Percentiles rank a stretch among this genome's conserved stretches.
Conservation (phyloP, 1,139 yeast genomes). For the Geotrichum histeridarum region DNA sequence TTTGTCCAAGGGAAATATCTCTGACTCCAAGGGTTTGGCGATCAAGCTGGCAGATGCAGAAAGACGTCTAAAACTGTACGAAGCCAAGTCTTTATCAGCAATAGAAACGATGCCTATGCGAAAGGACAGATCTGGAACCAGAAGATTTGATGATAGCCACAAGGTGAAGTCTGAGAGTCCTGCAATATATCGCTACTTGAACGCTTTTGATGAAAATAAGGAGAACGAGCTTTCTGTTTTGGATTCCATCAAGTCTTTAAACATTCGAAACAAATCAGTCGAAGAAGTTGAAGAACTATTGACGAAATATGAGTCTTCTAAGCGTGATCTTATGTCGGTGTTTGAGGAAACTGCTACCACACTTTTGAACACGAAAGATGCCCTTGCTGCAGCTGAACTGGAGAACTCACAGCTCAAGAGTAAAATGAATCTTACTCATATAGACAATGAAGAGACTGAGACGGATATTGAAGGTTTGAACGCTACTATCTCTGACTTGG, state of each 20-base stretch:
- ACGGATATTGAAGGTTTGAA: slow-evolving; percentile 23
- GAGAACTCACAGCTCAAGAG: slow-evolving; percentile 53
- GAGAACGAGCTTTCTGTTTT: slow-evolving; percentile 14
- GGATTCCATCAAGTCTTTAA: slow-evolving; percentile 21
- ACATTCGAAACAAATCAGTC: slow-evolving; percentile 24
- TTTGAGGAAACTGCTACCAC: slow-evolving; percentile 55
- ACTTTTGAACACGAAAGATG: slow-evolving; percentile 49
- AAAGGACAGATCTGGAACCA: slow-evolving; percentile 15
- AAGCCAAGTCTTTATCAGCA: slow-evolving; percentile 29
- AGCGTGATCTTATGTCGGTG: slow-evolving; percentile 48
- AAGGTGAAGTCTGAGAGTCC: neutral
- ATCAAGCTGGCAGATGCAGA: slow-evolving; percentile 31
- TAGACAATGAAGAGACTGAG: slow-evolving; percentile 30
- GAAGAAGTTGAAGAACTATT: slow-evolving; percentile 30
- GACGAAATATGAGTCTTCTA: slow-evolving; percentile 27
- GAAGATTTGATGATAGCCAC: slow-evolving; percentile 15
- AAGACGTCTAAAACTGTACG: slow-evolving; percentile 29
- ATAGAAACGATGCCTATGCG: slow-evolving; percentile 21
- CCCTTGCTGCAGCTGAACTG: slow-evolving; percentile 41
- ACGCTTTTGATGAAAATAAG: slow-evolving; percentile 7
- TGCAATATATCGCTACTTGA: neutral
- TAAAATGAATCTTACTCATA: slow-evolving; percentile 23
- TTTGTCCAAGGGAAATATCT: slow-evolving; percentile 24
- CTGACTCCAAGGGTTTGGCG: slow-evolving; percentile 30
- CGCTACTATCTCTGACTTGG: slow-evolving; percentile 25